phyloP scores from a whole-genome alignment of 2,329 filamentous ascomycete species.

The Rhynchosporium secalis region DNA sequence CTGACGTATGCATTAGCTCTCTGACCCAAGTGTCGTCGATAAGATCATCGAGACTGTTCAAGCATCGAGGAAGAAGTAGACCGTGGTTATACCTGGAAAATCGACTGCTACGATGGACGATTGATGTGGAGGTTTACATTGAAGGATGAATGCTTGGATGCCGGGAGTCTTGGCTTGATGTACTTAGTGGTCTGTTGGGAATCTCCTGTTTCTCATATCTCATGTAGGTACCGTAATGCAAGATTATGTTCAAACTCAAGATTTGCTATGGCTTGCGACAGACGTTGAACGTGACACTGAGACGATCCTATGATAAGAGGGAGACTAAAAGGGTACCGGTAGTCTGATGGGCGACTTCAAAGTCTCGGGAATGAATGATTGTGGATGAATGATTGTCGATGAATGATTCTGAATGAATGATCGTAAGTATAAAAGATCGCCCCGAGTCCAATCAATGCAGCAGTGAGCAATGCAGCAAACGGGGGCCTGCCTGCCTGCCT shows the following conservation, averaged over 20 bases:
- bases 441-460: too few relatives aligned
- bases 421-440: too few relatives aligned
- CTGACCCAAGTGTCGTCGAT: constrained; percentile 83
- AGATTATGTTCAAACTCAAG: background rate
- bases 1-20: constrained; percentile 59
- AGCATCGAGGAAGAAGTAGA: constrained; percentile 35
- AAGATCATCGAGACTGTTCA: constrained; percentile 81
- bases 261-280: too few relatives aligned
- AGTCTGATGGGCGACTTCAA: too few relatives aligned
- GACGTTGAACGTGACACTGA: too few relatives aligned
- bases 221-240: background rate
- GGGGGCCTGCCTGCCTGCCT: too few relatives aligned
- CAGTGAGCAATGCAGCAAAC: too few relatives aligned
- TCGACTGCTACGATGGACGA: background rate
- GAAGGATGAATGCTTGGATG: background rate
- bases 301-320: too few relatives aligned
- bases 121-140: background rate
- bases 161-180: constrained; percentile 5
- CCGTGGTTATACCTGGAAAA: background rate
- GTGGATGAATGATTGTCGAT: too few relatives aligned
- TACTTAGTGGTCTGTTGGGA: background rate
- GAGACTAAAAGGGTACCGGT: too few relatives aligned
- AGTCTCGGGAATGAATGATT: too few relatives aligned
- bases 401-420: too few relatives aligned
- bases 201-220: background rate